These are phyloP conservation scores for Penicillium sp. DNA, from an alignment of 2,329 filamentous ascomycete species.

Conservation along the genomic window DNA sequence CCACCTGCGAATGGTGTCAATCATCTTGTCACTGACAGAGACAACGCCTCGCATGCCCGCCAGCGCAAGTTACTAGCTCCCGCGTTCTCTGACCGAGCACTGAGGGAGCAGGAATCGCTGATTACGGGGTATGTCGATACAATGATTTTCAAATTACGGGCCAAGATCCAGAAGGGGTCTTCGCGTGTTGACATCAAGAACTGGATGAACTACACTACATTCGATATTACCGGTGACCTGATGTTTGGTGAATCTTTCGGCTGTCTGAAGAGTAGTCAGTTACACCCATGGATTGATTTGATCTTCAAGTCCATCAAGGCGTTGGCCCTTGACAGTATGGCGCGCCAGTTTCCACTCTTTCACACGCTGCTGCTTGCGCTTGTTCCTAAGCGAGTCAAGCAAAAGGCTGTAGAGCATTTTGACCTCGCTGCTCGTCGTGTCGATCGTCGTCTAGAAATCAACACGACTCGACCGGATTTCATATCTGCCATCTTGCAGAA, in stretches of 20 bases:
- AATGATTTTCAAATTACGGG: slow-evolving; percentile 25
- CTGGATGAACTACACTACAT: slow-evolving; percentile 42
- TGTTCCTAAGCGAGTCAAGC: slow-evolving; percentile 15
- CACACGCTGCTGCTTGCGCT: slow-evolving; percentile 10
- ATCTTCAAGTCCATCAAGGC: slow-evolving; percentile 35
- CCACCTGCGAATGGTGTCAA: slow-evolving; percentile 41
- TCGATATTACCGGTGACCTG: slow-evolving; percentile 45
- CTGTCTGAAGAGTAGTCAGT: slow-evolving; percentile 39
- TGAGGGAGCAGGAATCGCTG: slow-evolving; percentile 33
- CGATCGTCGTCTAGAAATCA: slow-evolving; percentile 22
- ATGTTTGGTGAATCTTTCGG: slow-evolving; percentile 45
- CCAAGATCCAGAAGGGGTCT: neutral
- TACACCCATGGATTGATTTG: slow-evolving; percentile 46
- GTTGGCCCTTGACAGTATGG: slow-evolving; percentile 18
- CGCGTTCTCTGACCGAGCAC: slow-evolving; percentile 34
- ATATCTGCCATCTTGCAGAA: slow-evolving; percentile 28
- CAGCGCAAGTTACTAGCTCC: slow-evolving; percentile 27
- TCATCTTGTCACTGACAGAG: slow-evolving; percentile 23
- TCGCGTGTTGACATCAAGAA: slow-evolving; percentile 28
- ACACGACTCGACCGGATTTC: slow-evolving; percentile 26
- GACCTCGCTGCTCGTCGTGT: slow-evolving; percentile 24
- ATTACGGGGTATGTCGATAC: slow-evolving; percentile 31
- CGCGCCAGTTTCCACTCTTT: slow-evolving; percentile 24
- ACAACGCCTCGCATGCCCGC: slow-evolving; percentile 22
- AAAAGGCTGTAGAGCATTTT: slow-evolving; percentile 24